phyloP scores from a whole-genome alignment of 176 grass and related monocot genomes.

The Raddia distichophylla region DNA sequence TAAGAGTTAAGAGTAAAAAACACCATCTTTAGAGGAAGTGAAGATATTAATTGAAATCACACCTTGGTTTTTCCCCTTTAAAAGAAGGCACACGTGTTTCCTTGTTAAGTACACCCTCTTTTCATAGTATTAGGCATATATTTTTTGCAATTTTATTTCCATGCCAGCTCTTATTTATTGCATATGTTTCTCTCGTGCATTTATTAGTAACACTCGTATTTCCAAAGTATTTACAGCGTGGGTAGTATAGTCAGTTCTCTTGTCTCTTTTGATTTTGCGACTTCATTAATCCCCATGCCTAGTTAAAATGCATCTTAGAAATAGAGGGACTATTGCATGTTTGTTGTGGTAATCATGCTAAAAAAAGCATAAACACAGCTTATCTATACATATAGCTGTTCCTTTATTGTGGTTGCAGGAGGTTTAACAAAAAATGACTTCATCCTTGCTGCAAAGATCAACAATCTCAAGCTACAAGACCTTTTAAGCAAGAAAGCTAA shows the following conservation, averaged over 20 bases:
- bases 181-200: no score
- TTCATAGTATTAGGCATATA: no score
- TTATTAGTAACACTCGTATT: no score
- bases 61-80: neutral
- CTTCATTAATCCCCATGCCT: no score
- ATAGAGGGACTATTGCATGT: neutral
- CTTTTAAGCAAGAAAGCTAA: constrained; percentile 70
- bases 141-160: no score
- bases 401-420: constrained; percentile 49
- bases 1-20: neutral
- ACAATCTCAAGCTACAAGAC: constrained; percentile 56
- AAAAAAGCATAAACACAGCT: neutral
- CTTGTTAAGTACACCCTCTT: neutral
- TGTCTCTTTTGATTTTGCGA: no score
- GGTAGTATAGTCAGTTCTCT: no score
- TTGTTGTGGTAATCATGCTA: neutral
- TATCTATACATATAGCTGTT: neutral
- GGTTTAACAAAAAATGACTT: constrained; percentile 89
- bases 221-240: no score
- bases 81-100: neutral
- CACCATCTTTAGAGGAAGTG: no score
- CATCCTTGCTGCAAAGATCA: constrained; percentile 90
- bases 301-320: no score
- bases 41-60: neutral
- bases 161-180: no score